Base-by-base conservation (phyloP, 352 stramenopile genomes). In the Globisporangium carolinianum region DNA sequence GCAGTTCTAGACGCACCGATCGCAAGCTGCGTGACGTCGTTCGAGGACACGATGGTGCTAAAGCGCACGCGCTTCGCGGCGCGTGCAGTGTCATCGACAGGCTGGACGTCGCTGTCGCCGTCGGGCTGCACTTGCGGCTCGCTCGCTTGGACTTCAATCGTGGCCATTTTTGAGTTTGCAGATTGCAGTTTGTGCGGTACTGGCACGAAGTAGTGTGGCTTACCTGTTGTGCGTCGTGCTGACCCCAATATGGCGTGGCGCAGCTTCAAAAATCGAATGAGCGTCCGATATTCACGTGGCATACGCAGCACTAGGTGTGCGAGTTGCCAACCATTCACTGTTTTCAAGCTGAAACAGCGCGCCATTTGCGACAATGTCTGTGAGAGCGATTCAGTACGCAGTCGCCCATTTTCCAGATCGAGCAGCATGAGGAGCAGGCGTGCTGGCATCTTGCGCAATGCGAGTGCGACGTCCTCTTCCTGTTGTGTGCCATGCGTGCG, bases 41-140 rank as follows among this genome's bases (percentile, higher is more conserved):
- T 90, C 8, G 78, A 68, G 1, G 68, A 69, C 10, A 70, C 46
- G 6, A 62, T 69, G 49, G 61, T 63, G 1, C 75, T 71, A 58
- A 91, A 91, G 37, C 75, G 81, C 51, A 91, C 79, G 60, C 81
- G 79, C 68, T 91, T 91, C 24, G 69, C 17, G 42, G 60, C 47
- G 5, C 55, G 73, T 17, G 51, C 62, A 2, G 57, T 46, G 5
- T 45, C 32, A 7, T 66, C 57, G 6, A 37, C 42, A 15, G 6
- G 17, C 6, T 47, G 24, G n/a, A 14, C 53, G 17, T 14, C 18
- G 39, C 52, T 41, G 1, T 35, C 9, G 42, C 42, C 41, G 41
- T 46, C 41, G 41, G 11, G 0, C 41, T 10, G 7, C 41, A 15
- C 11, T 5, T 47, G 12, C 42, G 42, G 42, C 42, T 47, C 1